phyloP scores from a whole-genome alignment of 2,329 filamentous ascomycete genomes.

The Berkeleyomyces rouxiae region DNA sequence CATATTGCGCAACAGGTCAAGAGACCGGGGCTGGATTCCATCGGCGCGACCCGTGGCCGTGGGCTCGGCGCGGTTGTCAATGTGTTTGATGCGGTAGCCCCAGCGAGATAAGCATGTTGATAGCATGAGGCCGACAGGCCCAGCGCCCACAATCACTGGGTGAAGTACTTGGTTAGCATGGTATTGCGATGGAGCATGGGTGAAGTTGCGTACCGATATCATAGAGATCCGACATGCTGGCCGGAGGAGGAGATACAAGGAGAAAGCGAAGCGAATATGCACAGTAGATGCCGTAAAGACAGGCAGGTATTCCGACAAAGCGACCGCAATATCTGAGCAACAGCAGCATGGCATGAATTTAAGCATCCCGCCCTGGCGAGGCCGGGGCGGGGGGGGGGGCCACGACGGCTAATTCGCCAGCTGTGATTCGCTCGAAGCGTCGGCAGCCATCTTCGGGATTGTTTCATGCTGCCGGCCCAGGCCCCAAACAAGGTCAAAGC shows the following conservation, averaged over 20 bases:
- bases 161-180: constrained; percentile 16
- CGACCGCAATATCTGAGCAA: too few species aligned
- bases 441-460: background rate
- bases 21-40: constrained; percentile 77
- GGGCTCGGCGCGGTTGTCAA: constrained; percentile 76
- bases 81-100: constrained; percentile 91
- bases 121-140: constrained; percentile 73
- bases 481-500: background rate
- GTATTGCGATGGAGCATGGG: constrained; percentile 16
- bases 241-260: background rate
- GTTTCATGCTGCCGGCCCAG: background rate
- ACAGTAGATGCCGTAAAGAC: background rate
- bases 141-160: constrained; percentile 70
- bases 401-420: background rate
- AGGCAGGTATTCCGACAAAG: too few species aligned
- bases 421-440: background rate
- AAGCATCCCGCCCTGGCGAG: too few species aligned
- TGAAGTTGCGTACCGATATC: constrained; percentile 27
- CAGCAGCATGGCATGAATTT: too few species aligned
- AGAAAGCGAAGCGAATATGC: background rate
- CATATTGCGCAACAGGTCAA: constrained; percentile 79
- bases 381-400: background rate
- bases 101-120: constrained; percentile 78
- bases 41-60: constrained; percentile 76
- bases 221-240: constrained; percentile 20